phyloP scores from a whole-genome alignment of 176 grass and related monocot species.

The Sorghum bicolor region Sorghum_bicolor_NCBIv3 NC_012870.2:8130501-8131000 shows the following conservation, averaged over 20 bases:
- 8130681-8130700: neutral
- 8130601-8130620: neutral
- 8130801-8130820: neutral
- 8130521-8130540: conserved; percentile 10
- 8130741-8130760: neutral
- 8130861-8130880: conserved; percentile 4
- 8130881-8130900: conserved; percentile 17
- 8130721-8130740: conserved; percentile 7
- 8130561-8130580: neutral
- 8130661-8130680: neutral
- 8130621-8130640: neutral
- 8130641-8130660: neutral
- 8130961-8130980: neutral
- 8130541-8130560: neutral
- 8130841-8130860: neutral
- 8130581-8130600: neutral
- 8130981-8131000: neutral
- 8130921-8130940: conserved; percentile 6
- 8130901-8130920: conserved; percentile 15
- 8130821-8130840: too few species aligned
- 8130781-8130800: neutral
- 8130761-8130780: neutral
- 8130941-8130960: neutral
- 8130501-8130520: conserved; percentile 4
- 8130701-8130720: neutral